Evolutionary conservation across 371 early-diverging fungal species (phyloP), one percentile per base, ranked within the genome.

Genomic region (Sporodiniella umbellata): DNA sequence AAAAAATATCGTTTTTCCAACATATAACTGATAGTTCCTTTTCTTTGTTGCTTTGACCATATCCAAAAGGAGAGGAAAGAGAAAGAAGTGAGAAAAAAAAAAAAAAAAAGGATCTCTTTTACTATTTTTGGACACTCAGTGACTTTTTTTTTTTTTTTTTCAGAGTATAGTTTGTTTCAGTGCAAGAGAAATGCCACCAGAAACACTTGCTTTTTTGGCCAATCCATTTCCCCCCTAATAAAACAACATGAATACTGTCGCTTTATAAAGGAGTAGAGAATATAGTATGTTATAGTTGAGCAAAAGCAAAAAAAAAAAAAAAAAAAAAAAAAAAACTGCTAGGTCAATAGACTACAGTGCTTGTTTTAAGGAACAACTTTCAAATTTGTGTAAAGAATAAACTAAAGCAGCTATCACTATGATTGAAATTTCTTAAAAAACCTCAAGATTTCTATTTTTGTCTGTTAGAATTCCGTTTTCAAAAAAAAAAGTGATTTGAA

Each of bases 1-100:
- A 51, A 86, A 81, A 59, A 87, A 82, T 4, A 64, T 43, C 45
- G 80, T 82, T 19, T 72, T 68, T 21, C 85, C 75, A 8, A 61
- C 51, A 39, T 71, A 75, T 8, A 55, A 19, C 42, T 71, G 43
- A 39, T 75, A 75, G 46, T 75, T 61, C 15, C 54, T 40, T 25
- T 42, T 45, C 8, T 28, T 4, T 4, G 46, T 46, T 37, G 42
- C 19, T 42, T 56, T 49, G 53, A 46, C 51, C 6, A 25, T 26
- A 45, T 7, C 26, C 43, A 3, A 43, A 43, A n/a, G 5, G 22
- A 8, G 21, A 42, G 8, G 7, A 23, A 8, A 22, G 3, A 42
- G 8, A 42, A 8, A 42, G 22, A 23, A 42, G 25, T 25, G 26
- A 15, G 10, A 43, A 43, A 43, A 8, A 43, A 43, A 1, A 43